Conservation (phyloP, 192 early-diverging fungal genomes). For the Globomyces pollinis-pini region DNA sequence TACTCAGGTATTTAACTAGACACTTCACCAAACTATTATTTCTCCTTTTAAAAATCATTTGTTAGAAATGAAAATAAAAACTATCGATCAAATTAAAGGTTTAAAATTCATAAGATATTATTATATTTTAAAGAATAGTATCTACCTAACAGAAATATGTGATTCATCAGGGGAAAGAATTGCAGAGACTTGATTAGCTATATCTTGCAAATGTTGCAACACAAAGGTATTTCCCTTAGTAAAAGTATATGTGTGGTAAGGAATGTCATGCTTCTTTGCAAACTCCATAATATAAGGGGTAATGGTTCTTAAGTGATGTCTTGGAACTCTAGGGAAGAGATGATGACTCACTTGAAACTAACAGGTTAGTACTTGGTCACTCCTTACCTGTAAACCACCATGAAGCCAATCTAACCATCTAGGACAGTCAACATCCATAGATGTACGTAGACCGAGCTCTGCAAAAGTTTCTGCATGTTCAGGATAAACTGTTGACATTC, state of each 20-base stretch:
- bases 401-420: constrained; percentile 95
- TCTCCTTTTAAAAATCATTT: too few relatives aligned
- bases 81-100: too few relatives aligned
- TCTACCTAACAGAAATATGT: too few relatives aligned
- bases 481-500: constrained; percentile 62
- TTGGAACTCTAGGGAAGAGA: constrained; percentile 85
- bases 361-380: background rate
- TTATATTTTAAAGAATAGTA: too few relatives aligned
- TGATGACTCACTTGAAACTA: constrained; percentile 93
- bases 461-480: constrained; percentile 67
- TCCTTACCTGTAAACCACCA: constrained; percentile 72
- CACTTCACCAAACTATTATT: too few relatives aligned
- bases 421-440: constrained; percentile 94
- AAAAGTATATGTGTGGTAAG: constrained; percentile 75
- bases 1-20: too few relatives aligned
- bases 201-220: constrained; percentile 60
- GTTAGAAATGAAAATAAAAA: too few relatives aligned
- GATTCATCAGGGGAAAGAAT: background rate
- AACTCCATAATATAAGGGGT: constrained; percentile 70
- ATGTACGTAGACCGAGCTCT: constrained; percentile 79
- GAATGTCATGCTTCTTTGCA: constrained; percentile 61
- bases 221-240: constrained; percentile 74
- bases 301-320: constrained; percentile 72
- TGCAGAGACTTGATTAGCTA: constrained; percentile 63
- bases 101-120: too few relatives aligned